Evolutionary conservation across 768 basidiomycete genomes (phyloP).

Genomic region (Pleurotus tuber-regium): DNA sequence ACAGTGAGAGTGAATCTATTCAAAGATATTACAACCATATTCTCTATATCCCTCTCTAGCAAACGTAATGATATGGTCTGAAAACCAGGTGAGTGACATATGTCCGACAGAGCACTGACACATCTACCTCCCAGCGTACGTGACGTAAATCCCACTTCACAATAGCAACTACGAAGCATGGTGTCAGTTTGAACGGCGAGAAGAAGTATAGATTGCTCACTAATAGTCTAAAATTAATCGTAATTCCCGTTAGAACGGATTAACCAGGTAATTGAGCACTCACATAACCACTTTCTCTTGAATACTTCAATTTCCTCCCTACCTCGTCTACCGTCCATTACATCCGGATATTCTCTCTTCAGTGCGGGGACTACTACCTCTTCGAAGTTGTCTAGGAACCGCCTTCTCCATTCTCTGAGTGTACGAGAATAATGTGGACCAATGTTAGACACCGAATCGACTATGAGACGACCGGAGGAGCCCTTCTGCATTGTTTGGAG

Average conservation of each 20-base stretch:
- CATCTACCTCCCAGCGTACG: conserved; percentile 62
- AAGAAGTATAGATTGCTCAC: conserved; percentile 28
- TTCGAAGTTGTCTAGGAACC: conserved; percentile 61
- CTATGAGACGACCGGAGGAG: conserved; percentile 50
- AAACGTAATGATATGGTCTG: conserved; percentile 65
- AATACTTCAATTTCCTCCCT: conserved; percentile 69
- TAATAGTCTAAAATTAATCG: conserved; percentile 52
- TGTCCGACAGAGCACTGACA: neutral
- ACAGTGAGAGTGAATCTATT: too few species aligned
- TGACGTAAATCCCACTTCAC: conserved; percentile 71
- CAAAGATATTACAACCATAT: conserved; percentile 50
- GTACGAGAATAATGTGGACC: conserved; percentile 80
- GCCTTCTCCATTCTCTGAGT: conserved; percentile 68
- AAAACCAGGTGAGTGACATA: neutral
- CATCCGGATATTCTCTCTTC: conserved; percentile 54
- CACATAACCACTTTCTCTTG: conserved; percentile 71
- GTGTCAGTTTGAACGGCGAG: neutral
- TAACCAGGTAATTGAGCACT: conserved; percentile 27
- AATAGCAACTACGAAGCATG: conserved; percentile 50
- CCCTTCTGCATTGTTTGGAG: conserved; percentile 48
- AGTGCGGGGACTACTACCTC: conserved; percentile 57
- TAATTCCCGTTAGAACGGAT: too few species aligned
- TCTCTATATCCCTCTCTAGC: conserved; percentile 61
- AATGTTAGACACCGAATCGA: conserved; percentile 69
- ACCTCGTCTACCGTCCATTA: conserved; percentile 42